phyloP scores from a whole-genome alignment of 1,284 basidiomycete species.

The Moesziomyces sp. region DNA sequence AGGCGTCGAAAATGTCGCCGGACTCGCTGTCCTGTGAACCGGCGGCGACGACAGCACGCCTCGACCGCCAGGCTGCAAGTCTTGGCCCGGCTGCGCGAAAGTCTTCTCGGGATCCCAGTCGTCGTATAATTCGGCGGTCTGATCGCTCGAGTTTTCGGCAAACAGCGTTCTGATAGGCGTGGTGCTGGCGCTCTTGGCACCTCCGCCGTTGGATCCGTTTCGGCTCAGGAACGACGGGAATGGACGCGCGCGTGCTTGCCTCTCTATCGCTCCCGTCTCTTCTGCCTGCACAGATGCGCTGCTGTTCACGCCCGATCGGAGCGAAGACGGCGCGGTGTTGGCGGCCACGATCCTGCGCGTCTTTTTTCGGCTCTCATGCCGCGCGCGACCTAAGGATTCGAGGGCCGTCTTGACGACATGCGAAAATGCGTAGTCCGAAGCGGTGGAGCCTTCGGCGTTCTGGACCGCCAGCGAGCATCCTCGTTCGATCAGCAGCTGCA shows the following conservation, averaged over 20 bases:
- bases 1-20: slow-evolving; percentile 8
- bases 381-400: slow-evolving; percentile 46
- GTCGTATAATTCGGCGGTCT: slow-evolving; percentile 14
- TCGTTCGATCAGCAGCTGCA: slow-evolving; percentile 85
- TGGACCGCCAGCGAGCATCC: slow-evolving; percentile 83
- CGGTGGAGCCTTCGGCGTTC: slow-evolving; percentile 90
- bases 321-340: slow-evolving; percentile 13
- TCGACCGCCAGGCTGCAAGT: slow-evolving; percentile 27
- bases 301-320: slow-evolving; percentile 3
- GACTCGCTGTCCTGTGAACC: slow-evolving; percentile 16
- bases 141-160: slow-evolving; percentile 8
- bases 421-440: slow-evolving; percentile 86
- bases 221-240: slow-evolving; percentile 33
- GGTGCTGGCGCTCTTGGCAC: slow-evolving; percentile 9
- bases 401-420: slow-evolving; percentile 48
- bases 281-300: slow-evolving; percentile 8
- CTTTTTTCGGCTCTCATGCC: slow-evolving; percentile 42
- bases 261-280: slow-evolving; percentile 13
- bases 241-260: slow-evolving; percentile 9
- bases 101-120: slow-evolving; percentile 49
- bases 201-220: slow-evolving; percentile 15
- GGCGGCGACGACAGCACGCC: slow-evolving; percentile 24
- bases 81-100: slow-evolving; percentile 41
- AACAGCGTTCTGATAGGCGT: slow-evolving; percentile 27
- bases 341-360: slow-evolving; percentile 18